Conservation (phyloP, 1,139 yeast species). For the Suhomyces anneliseae region DNA sequence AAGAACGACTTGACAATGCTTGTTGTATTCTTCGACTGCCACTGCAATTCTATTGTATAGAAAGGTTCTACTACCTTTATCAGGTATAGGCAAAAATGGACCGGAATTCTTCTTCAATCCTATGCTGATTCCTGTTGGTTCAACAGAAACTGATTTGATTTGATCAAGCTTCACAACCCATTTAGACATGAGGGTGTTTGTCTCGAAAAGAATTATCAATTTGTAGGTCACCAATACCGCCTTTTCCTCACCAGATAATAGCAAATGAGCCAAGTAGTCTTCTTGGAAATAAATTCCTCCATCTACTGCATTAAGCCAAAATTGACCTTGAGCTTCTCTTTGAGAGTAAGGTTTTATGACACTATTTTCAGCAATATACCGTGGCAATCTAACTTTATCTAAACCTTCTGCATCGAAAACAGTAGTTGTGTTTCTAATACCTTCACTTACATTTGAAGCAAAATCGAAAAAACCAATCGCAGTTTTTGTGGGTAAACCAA, state of each 20-base stretch:
- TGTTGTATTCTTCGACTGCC: conserved; percentile 81
- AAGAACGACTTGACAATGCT: conserved; percentile 49
- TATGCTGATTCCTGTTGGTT: conserved; percentile 75
- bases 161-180: conserved; percentile 69
- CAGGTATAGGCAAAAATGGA: conserved; percentile 78
- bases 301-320: conserved; percentile 80
- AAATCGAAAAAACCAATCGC: conserved; percentile 93
- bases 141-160: conserved; percentile 69
- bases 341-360: conserved; percentile 73
- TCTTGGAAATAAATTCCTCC: conserved; percentile 78
- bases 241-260: conserved; percentile 76
- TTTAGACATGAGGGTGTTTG: conserved; percentile 57
- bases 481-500: conserved; percentile 94
- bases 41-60: conserved; percentile 72
- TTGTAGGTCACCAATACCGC: conserved; percentile 76
- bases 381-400: conserved; percentile 78
- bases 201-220: conserved; percentile 66
- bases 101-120: conserved; percentile 63
- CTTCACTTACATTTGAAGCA: conserved; percentile 91
- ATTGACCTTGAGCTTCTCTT: conserved; percentile 91
- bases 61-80: conserved; percentile 59
- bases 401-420: conserved; percentile 81
- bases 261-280: conserved; percentile 79
- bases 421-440: conserved; percentile 89
- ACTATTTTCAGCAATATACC: conserved; percentile 69